Percentiles rank a stretch among this genome's conserved stretches.
Evolutionary conservation across 2,329 filamentous ascomycete species (phyloP).

Genomic region (Pseudocercospora fuligena): DNA sequence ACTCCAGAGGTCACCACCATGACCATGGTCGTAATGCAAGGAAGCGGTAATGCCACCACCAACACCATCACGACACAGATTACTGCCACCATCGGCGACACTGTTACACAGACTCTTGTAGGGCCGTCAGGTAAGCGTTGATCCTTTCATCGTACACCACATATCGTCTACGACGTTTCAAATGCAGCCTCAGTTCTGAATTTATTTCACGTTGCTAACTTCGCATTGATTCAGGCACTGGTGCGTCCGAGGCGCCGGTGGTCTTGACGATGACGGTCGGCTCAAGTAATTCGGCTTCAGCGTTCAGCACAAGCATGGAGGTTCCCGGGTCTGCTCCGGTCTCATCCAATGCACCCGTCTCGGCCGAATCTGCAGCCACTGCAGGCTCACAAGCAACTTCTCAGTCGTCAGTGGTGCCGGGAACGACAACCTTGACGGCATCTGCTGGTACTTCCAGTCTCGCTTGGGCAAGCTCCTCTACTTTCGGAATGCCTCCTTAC

Average conservation of each 20-base stretch:
- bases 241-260: slow-evolving; percentile 1
- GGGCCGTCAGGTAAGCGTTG: slow-evolving; percentile 12
- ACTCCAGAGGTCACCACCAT: slow-evolving; percentile 28
- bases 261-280: slow-evolving; percentile 25
- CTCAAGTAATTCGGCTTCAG: background rate
- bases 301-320: slow-evolving; percentile 23
- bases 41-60: slow-evolving; percentile 34
- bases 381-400: background rate
- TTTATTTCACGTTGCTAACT: background rate
- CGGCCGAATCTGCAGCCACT: background rate
- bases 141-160: background rate
- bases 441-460: background rate
- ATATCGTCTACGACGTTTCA: background rate
- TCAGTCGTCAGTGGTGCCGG: background rate
- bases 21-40: slow-evolving; percentile 34
- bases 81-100: slow-evolving; percentile 34
- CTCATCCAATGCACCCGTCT: background rate
- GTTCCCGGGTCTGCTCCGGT: slow-evolving; percentile 7
- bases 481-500: background rate
- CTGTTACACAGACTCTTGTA: slow-evolving; percentile 23
- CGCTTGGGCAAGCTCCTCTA: background rate
- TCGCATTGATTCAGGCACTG: background rate
- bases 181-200: background rate
- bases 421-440: slow-evolving; percentile 2
- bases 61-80: slow-evolving; percentile 34